A percentile compares a stretch with the other conserved stretches of the same genome.
Evolutionary conservation across 345 rosid species (phyloP).

Genomic region (Aquilaria sinensis): DNA sequence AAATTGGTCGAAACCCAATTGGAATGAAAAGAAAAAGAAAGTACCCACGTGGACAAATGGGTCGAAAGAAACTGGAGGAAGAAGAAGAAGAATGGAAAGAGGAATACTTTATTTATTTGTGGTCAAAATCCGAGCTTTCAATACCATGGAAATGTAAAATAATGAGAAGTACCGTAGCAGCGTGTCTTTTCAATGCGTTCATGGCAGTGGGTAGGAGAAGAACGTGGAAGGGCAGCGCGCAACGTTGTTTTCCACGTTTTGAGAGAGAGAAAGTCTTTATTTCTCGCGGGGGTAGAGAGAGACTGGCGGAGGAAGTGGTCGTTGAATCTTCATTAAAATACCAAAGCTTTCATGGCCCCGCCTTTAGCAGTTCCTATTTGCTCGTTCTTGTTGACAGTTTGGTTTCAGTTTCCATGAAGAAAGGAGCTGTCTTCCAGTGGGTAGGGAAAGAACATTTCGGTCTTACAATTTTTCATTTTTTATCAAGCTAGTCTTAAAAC

Average conservation of each 20-base stretch:
- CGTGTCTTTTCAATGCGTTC: constrained; percentile 16
- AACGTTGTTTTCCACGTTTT: constrained; percentile 10
- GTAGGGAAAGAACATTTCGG: too few species aligned
- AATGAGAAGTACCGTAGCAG: constrained; percentile 16
- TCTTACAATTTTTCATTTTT: too few species aligned
- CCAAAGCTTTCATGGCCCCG: not conserved
- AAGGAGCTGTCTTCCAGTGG: too few species aligned
- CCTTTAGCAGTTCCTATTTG: not conserved
- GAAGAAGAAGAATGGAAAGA: not conserved
- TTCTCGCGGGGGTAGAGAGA: not conserved
- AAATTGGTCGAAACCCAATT: constrained; percentile 12
- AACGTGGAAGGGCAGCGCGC: constrained; percentile 9
- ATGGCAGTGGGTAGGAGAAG: constrained; percentile 13
- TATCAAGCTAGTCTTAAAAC: too few species aligned
- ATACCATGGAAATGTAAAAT: not conserved
- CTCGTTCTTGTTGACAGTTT: not conserved
- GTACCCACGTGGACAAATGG: constrained; percentile 19
- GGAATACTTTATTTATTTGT: not conserved
- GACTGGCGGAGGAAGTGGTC: not conserved
- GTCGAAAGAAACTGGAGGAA: not conserved
- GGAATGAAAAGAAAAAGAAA: constrained; percentile 16
- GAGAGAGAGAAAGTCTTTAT: constrained; percentile 2
- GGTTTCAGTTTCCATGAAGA: too few species aligned
- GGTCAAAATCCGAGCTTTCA: not conserved
- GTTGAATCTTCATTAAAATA: too few species aligned